Conservation (phyloP, 1,284 basidiomycete species). For the Cutaneotrichosporon dermatis region DNA sequence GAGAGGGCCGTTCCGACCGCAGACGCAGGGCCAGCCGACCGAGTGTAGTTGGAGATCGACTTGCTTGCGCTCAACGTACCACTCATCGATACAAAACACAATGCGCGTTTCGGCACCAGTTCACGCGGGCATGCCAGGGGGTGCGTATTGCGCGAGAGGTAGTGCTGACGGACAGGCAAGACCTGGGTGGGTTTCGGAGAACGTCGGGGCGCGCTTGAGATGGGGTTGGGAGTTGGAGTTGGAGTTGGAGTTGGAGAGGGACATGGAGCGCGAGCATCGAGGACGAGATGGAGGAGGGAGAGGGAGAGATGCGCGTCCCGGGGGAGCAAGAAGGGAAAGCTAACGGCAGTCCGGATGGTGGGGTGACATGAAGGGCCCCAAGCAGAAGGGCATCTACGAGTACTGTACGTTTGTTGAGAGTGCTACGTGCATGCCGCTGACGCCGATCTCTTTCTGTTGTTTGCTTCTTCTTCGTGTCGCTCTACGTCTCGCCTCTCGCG, state of each 20-base stretch:
- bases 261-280: too few relatives aligned
- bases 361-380: slow-evolving; percentile 69
- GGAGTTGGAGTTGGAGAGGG: too few relatives aligned
- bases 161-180: slow-evolving; percentile 34
- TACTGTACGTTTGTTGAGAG: slow-evolving; percentile 64
- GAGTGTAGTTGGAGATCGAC: too few relatives aligned
- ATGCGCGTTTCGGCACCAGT: slow-evolving; percentile 66
- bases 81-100: slow-evolving; percentile 11
- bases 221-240: not conserved
- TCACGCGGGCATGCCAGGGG: slow-evolving; percentile 65
- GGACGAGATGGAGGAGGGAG: not conserved
- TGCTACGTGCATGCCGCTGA: slow-evolving; percentile 3
- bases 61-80: not conserved
- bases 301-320: not conserved
- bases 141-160: slow-evolving; percentile 50
- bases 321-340: not conserved
- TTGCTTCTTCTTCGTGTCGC: too few relatives aligned
- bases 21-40: too few relatives aligned
- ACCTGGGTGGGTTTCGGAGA: slow-evolving; percentile 29
- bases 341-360: slow-evolving; percentile 74
- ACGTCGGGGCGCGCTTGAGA: not conserved
- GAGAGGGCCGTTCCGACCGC: not conserved
- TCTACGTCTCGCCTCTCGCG: too few relatives aligned
- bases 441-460: not conserved
- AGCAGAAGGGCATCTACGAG: slow-evolving; percentile 71